Conservation (phyloP, 805 yeast species). For the Phaffomyces opuntiae region DNA sequence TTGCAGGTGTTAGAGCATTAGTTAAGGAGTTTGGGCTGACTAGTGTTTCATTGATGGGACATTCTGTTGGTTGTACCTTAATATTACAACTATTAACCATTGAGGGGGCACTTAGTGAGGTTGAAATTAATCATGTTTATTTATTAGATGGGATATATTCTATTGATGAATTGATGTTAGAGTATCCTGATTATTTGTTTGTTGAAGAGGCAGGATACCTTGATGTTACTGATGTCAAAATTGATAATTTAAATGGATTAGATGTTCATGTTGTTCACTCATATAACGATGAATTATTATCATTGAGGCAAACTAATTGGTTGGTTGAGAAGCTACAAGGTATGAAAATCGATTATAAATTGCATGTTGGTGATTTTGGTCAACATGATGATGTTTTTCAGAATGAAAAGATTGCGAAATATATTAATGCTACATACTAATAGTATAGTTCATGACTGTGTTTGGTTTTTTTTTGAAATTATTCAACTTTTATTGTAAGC, state of each 20-base stretch:
- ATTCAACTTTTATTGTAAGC: neutral
- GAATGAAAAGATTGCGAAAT: constrained; percentile 31
- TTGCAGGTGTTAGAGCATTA: constrained; percentile 25
- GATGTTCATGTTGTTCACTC: constrained; percentile 50
- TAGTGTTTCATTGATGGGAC: constrained; percentile 47
- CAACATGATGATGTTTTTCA: constrained; percentile 59
- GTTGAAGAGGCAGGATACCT: constrained; percentile 51
- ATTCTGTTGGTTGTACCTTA: constrained; percentile 72
- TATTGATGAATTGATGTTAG: constrained; percentile 40
- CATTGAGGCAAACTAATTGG: constrained; percentile 39
- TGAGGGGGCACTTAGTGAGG: neutral
- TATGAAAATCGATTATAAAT: constrained; percentile 11
- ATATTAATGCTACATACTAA: constrained; percentile 15
- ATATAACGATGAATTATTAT: constrained; percentile 56
- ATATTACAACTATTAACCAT: constrained; percentile 9
- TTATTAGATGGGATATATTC: constrained; percentile 71
- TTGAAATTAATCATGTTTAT: constrained; percentile 20
- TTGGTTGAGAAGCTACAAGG: constrained; percentile 30
- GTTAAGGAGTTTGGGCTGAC: constrained; percentile 3
- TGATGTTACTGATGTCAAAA: constrained; percentile 9
- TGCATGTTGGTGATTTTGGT: constrained; percentile 40
- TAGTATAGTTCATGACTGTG: neutral
- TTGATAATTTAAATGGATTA: constrained; percentile 1
- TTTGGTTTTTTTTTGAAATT: neutral
- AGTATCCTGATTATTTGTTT: constrained; percentile 57